Conservation (phyloP, 2,329 filamentous ascomycete genomes). For the Scolecobasidium constrictum region DNA sequence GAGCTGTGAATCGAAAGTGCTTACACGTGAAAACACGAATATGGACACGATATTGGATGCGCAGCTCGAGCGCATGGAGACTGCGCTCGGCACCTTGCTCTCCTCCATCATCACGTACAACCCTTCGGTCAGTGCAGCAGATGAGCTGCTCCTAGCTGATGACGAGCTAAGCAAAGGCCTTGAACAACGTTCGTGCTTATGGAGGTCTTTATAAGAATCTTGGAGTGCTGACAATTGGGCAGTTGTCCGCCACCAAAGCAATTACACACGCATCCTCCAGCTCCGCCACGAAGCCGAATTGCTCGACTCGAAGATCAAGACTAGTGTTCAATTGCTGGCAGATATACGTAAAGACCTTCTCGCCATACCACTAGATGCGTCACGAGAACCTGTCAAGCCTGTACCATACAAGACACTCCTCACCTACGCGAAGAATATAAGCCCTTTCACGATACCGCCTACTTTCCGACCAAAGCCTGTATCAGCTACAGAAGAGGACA, state of each 20-base stretch:
- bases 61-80: conserved; percentile 35
- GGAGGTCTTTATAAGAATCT: too few relatives aligned
- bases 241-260: conserved; percentile 68
- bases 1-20: too few relatives aligned
- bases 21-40: too few relatives aligned
- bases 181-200: conserved; percentile 50
- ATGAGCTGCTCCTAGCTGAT: conserved; percentile 62
- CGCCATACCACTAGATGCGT: conserved; percentile 38
- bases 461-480: background rate
- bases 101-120: conserved; percentile 78
- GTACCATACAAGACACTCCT: conserved; percentile 65
- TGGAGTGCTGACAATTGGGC: too few relatives aligned
- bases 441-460: conserved; percentile 63
- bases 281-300: conserved; percentile 55
- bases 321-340: conserved; percentile 58
- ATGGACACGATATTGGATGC: conserved; percentile 22
- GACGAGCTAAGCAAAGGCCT: conserved; percentile 55
- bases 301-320: conserved; percentile 63
- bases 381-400: conserved; percentile 25
- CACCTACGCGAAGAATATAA: conserved; percentile 67
- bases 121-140: conserved; percentile 55
- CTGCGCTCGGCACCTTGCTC: conserved; percentile 53
- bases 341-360: conserved; percentile 63
- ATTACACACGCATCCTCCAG: conserved; percentile 55
- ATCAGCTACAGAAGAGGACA: background rate